phyloP scores from a whole-genome alignment of 257 asterid genomes.

The Nemophila menziesii region DNA sequence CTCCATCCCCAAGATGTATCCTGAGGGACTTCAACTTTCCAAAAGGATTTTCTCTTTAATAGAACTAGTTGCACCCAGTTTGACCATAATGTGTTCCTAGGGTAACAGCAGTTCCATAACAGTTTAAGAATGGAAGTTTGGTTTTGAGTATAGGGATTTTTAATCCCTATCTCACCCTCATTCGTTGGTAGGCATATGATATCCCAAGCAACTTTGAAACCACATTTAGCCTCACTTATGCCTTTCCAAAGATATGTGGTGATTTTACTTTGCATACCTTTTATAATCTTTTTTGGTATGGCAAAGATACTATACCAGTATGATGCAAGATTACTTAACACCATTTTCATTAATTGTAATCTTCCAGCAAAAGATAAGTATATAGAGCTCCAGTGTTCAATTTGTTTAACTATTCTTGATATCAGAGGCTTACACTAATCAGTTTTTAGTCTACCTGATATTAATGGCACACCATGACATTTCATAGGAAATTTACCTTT shows the following conservation, averaged over 20 bases:
- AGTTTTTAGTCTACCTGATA: neutral
- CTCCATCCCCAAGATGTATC: too few species aligned
- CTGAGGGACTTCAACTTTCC: too few species aligned
- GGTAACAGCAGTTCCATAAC: neutral
- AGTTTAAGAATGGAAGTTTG: neutral
- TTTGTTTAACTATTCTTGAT: neutral
- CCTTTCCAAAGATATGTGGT: neutral
- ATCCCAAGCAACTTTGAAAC: neutral
- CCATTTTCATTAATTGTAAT: neutral
- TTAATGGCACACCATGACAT: neutral
- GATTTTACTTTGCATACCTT: neutral
- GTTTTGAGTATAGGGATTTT: neutral
- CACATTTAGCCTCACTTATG: neutral
- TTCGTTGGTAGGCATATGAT: neutral
- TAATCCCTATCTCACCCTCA: neutral
- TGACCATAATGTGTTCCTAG: too few species aligned
- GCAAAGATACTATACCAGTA: neutral
- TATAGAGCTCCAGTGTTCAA: neutral
- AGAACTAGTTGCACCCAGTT: too few species aligned
- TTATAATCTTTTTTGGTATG: neutral
- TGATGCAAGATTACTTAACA: neutral
- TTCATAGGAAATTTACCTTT: neutral
- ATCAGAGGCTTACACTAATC: neutral
- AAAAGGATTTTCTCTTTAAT: too few species aligned
- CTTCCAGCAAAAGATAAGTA: neutral